Base-by-base conservation (phyloP, 164 flowering plant genomes). In the Macadamia tetraphylla region DNA sequence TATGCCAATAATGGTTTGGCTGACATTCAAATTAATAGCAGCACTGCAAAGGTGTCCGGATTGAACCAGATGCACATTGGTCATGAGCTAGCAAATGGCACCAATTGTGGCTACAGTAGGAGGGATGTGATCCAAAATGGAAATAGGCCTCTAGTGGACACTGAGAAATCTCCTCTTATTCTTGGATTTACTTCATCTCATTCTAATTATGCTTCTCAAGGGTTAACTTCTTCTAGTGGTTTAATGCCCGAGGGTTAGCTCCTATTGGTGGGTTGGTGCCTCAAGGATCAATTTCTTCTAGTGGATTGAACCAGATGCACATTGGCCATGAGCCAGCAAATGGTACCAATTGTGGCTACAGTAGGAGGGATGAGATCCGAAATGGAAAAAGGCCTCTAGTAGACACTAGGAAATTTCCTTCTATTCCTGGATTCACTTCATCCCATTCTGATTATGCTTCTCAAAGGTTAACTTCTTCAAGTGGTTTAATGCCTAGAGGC, bases 1-100 rank as follows among this genome's bases (percentile, higher is more conserved):
- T 40, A 46, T 6, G 18, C 12, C 29, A 64, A 15, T 6, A 59
- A 11, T 30, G 58, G 43, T 23, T 44, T 17, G 17, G 35, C 43
- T 0, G 70, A 55, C 29, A 44, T 67, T 43, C 70, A 44, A 30
- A 67, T 67, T 15, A 58, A 17, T 31, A 58, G 35, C 31, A 58
- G 35, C 31, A 7, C 1, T 29, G 29, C 29, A 15, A 53, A 46
- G 1, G 1, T 29, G 14, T 1, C 1, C 44, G 70, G 56, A 44
- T 43, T 49, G 6, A 11, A 44, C 15, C 63, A 67, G n/a, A 44
- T 46, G 23, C 51, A 4, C 51, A 46, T 31, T 15, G 17, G 44
- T 2, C 40, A 17, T 58, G 35, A 29, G 17, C 32, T 55, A 58
- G 14, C 29, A 10, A 58, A 67, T 17, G 48, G 29, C 14, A 52